Evolutionary conservation across 331 rosid genomes (phyloP).

Genomic region (Quercus tomentella): DNA sequence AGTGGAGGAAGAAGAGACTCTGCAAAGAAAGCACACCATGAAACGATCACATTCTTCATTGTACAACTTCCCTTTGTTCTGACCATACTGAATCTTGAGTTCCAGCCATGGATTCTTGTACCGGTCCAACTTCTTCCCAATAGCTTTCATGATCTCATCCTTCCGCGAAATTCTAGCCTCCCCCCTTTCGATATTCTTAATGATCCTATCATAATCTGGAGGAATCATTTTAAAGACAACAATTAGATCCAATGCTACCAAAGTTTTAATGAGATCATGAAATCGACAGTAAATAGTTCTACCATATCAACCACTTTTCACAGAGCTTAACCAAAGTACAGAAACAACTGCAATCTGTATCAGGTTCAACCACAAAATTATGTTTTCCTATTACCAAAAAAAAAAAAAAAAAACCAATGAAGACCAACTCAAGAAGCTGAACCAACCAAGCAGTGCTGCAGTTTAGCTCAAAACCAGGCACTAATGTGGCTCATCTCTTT

Average conservation of each 20-base stretch:
- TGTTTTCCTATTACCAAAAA: not conserved
- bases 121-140: conserved; percentile 94
- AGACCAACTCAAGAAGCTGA: not conserved
- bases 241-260: not conserved
- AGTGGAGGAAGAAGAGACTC: conserved; percentile 4
- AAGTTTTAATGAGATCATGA: not conserved
- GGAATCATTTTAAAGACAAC: conserved; percentile 9
- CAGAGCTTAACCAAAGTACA: not conserved
- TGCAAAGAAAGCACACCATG: conserved; percentile 50
- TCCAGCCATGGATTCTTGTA: conserved; percentile 99
- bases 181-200: conserved; percentile 96
- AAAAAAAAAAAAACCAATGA: not conserved
- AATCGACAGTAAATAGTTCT: not conserved
- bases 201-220: conserved; percentile 90
- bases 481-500: not conserved
- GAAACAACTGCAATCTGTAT: not conserved
- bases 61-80: conserved; percentile 94
- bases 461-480: not conserved
- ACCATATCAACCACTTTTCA: not conserved
- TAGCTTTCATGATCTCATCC: conserved; percentile 98
- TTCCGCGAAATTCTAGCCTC: conserved; percentile 95
- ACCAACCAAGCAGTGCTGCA: not conserved
- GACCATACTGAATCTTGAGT: conserved; percentile 92
- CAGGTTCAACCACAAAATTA: not conserved
- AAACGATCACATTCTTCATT: conserved; percentile 99